These are phyloP conservation scores for Amanita phalloides DNA, from an alignment of 768 basidiomycete genomes.

Conservation along the genomic window DNA sequence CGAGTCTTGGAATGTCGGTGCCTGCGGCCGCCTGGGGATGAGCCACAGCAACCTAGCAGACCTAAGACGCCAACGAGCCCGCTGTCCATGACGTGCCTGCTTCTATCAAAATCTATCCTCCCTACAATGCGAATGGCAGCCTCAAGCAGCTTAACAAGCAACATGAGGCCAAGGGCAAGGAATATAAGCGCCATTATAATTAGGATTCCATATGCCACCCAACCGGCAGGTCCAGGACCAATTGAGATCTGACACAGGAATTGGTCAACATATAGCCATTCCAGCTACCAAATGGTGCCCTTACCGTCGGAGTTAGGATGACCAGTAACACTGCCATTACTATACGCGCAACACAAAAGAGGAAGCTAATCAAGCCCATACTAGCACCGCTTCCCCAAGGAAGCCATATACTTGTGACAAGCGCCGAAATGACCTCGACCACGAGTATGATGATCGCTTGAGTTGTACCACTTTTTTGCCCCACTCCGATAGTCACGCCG, in stretches of 20 bases:
- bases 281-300: slow-evolving; percentile 16
- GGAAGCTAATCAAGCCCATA: slow-evolving; percentile 93
- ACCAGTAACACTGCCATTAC: slow-evolving; percentile 85
- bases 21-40: slow-evolving; percentile 22
- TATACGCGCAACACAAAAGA: slow-evolving; percentile 86
- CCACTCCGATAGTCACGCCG: slow-evolving; percentile 81
- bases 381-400: slow-evolving; percentile 96
- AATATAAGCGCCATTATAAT: slow-evolving; percentile 77
- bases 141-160: slow-evolving; percentile 78
- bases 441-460: slow-evolving; percentile 88
- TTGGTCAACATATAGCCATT: slow-evolving; percentile 1
- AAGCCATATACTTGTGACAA: slow-evolving; percentile 89
- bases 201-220: slow-evolving; percentile 92
- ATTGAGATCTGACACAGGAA: slow-evolving; percentile 58
- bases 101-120: slow-evolving; percentile 75
- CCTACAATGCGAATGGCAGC: slow-evolving; percentile 70
- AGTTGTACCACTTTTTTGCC: slow-evolving; percentile 81
- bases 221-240: slow-evolving; percentile 69
- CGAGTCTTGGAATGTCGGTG: slow-evolving; percentile 15
- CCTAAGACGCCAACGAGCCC: slow-evolving; percentile 83
- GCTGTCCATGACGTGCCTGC: slow-evolving; percentile 67
- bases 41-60: slow-evolving; percentile 55
- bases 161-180: slow-evolving; percentile 71
- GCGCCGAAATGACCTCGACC: slow-evolving; percentile 76
- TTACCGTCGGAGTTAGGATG: slow-evolving; percentile 80